A percentile compares a stretch with the other conserved stretches of the same genome.
Evolutionary conservation across 2,329 filamentous ascomycete species (phyloP).

Genomic region (Ramularia endophylla): DNA sequence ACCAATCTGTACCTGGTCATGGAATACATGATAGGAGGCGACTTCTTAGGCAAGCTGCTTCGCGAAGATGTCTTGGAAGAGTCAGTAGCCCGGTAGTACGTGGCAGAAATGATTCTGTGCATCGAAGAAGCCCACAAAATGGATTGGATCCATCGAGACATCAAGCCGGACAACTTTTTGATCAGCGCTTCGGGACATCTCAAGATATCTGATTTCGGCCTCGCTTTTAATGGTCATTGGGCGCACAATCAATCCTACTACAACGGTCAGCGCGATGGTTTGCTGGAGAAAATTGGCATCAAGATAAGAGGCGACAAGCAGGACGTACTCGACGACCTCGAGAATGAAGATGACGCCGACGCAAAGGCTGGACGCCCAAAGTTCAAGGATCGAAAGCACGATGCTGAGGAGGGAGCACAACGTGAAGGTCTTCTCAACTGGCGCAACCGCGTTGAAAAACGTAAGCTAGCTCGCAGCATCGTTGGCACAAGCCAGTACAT

Average conservation of each 20-base stretch:
- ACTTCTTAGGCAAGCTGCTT: slow-evolving; percentile 83
- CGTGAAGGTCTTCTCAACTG: slow-evolving; percentile 35
- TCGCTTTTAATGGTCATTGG: slow-evolving; percentile 95
- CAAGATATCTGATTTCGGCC: slow-evolving; percentile 93
- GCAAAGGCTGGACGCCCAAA: slow-evolving; percentile 9
- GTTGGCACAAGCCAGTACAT: slow-evolving; percentile 98
- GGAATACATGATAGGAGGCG: slow-evolving; percentile 97
- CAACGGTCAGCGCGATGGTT: slow-evolving; percentile 70
- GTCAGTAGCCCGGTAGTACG: slow-evolving; percentile 72
- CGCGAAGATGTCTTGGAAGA: slow-evolving; percentile 80
- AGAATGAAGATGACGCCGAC: slow-evolving; percentile 10
- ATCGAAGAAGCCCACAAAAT: slow-evolving; percentile 88
- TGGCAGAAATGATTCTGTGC: slow-evolving; percentile 93
- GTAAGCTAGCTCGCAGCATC: slow-evolving; percentile 72
- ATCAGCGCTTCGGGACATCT: slow-evolving; percentile 83
- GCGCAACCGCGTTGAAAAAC: slow-evolving; percentile 48
- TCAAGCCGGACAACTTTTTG: slow-evolving; percentile 97
- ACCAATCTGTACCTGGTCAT: slow-evolving; percentile 86
- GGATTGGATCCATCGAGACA: slow-evolving; percentile 87
- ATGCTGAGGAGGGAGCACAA: slow-evolving; percentile 21
- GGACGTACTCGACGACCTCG: slow-evolving; percentile 53
- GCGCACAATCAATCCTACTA: slow-evolving; percentile 84
- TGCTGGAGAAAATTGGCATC: slow-evolving; percentile 72
- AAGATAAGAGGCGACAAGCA: slow-evolving; percentile 65
- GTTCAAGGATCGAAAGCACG: slow-evolving; percentile 11